Percentiles rank a stretch among this genome's conserved stretches.
Evolutionary conservation across 768 basidiomycete genomes (phyloP).

Genomic region (Hericium rajendrae): DNA sequence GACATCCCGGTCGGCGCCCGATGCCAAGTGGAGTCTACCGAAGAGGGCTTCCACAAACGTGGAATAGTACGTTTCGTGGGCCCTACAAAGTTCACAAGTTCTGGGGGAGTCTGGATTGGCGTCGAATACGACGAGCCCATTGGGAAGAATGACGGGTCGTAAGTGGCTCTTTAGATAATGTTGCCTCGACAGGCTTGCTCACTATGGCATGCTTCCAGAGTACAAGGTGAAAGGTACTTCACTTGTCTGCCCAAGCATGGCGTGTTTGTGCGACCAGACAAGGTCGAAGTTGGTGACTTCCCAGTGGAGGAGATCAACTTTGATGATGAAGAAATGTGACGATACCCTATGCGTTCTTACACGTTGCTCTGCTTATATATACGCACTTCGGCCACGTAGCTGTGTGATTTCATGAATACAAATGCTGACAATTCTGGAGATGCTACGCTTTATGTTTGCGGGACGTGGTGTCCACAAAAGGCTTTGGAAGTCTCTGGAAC

Average conservation of each 20-base stretch:
- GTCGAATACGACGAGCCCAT: slow-evolving; percentile 93
- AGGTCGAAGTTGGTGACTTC: slow-evolving; percentile 75
- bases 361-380: no score
- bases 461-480: no score
- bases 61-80: slow-evolving; percentile 87
- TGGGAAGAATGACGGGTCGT: slow-evolving; percentile 81
- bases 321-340: not conserved
- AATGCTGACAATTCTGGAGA: no score
- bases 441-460: no score
- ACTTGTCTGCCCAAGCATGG: slow-evolving; percentile 68
- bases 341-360: not conserved
- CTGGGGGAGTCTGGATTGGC: slow-evolving; percentile 72
- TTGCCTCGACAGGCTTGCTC: not conserved
- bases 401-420: no score
- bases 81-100: slow-evolving; percentile 60
- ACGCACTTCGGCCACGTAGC: no score
- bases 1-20: slow-evolving; percentile 63
- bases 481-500: not conserved
- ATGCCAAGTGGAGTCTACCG: slow-evolving; percentile 72
- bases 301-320: slow-evolving; percentile 56
- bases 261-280: slow-evolving; percentile 79
- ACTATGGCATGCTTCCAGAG: slow-evolving; percentile 31
- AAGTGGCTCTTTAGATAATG: not conserved
- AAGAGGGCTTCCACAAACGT: slow-evolving; percentile 62
- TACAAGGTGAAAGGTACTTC: slow-evolving; percentile 83